phyloP scores from a whole-genome alignment of 2,329 filamentous ascomycete species.

The Ophiostoma sp. region DNA sequence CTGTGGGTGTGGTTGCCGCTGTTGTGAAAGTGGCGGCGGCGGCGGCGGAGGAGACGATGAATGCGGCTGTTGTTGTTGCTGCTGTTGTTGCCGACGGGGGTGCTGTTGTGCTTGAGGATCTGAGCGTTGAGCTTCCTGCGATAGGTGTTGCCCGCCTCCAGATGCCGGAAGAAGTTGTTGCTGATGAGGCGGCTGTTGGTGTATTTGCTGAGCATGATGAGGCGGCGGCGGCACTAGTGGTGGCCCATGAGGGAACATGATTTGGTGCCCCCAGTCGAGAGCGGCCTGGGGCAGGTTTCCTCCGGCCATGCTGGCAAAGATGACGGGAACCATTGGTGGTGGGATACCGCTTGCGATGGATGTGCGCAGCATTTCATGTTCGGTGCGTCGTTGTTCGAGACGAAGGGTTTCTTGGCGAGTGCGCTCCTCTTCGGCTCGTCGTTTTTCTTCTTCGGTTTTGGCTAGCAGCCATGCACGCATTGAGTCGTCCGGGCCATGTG shows the following conservation, averaged over 20 bases:
- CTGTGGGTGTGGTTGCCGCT: constrained; percentile 46
- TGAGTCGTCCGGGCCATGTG: constrained; percentile 60
- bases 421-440: constrained; percentile 69
- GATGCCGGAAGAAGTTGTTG: constrained; percentile 27
- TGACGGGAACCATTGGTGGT: constrained; percentile 66
- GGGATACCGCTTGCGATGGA: constrained; percentile 66
- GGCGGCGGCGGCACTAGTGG: constrained; percentile 10
- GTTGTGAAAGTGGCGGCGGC: constrained; percentile 7
- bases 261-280: constrained; percentile 64
- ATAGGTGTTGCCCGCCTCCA: background rate
- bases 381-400: constrained; percentile 65
- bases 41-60: background rate
- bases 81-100: constrained; percentile 13
- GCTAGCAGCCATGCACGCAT: constrained; percentile 67
- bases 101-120: constrained; percentile 27
- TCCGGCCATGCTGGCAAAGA: constrained; percentile 67
- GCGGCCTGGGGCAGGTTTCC: constrained; percentile 55
- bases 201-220: constrained; percentile 15
- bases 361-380: constrained; percentile 65
- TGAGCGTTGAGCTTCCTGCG: background rate
- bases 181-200: constrained; percentile 29
- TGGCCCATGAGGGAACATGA: constrained; percentile 44
- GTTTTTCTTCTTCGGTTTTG: constrained; percentile 67
- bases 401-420: constrained; percentile 59
- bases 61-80: constrained; percentile 18